Base-by-base conservation (phyloP, 805 yeast genomes). In the Candida dajiaensis region DNA sequence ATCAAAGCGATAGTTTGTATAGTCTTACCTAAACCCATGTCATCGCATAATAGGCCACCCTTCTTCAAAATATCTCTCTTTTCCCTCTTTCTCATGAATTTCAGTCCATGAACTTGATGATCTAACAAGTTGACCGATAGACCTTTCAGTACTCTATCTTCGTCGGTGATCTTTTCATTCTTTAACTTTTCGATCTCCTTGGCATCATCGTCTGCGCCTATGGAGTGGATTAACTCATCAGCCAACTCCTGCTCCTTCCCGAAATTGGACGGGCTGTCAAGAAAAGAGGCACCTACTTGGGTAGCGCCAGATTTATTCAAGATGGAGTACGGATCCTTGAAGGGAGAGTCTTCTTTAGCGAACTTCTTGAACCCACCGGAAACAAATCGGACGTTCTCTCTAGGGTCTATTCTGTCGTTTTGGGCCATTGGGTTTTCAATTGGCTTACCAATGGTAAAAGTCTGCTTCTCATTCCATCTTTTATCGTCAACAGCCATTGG, bases 21-120 rank as follows among this genome's bases (percentile, higher is more conserved):
- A 0, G 95, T 87, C 58, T 87, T 87, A 41, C 96, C 96, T n/a
- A 87, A 69, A 12, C 96, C 96, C 95, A 87, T 87, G 64, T 85
- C 95, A 61, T 87, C 95, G 58, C 92, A 87, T 36, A 87, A 66
- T 16, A 80, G 43, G 2, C 85, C 87, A 23, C 85, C 85, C 47
- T 69, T 72, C 18, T 50, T 53, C 2, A 48, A 40, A 3, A 55
- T 43, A 16, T 47, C 46, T 1, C 48, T 50, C 19, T 42, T 47
- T 47, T 76, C 81, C 15, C 80, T 62, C 6, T 47, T 44, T 6
- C 54, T 51, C 51, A 76, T 52, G 56, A 77, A 76, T 38, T 54
- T 52, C 23, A 76, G 57, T 2, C 81, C 81, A 6, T 54, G 55
- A 2, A 64, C 63, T 50, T 77, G 81, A 53, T 77, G 81, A n/a